Conservation (phyloP, 257 asterid species). For the Ajuga chamaepitys region DNA sequence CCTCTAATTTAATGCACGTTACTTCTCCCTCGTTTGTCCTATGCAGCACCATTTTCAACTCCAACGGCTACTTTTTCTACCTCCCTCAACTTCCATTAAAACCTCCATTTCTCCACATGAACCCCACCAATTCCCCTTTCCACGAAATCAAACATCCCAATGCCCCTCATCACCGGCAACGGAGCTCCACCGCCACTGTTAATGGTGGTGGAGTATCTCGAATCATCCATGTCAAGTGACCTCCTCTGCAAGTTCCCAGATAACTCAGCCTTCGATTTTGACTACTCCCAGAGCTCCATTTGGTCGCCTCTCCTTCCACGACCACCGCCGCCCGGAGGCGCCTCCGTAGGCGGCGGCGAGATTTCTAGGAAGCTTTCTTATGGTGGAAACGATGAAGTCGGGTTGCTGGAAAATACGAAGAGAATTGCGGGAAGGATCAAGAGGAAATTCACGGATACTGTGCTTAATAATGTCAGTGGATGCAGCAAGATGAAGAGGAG, state of each 20-base stretch:
- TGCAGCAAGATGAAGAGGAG: constrained; percentile 38
- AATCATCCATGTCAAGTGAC: constrained; percentile 60
- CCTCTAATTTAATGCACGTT: not conserved
- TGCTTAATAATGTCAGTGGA: constrained; percentile 27
- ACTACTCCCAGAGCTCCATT: constrained; percentile 85
- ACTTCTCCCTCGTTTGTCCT: not conserved
- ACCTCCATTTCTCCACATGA: not conserved
- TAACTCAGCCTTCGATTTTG: constrained; percentile 75
- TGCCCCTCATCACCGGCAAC: constrained; percentile 19
- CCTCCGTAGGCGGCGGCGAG: constrained; percentile 12
- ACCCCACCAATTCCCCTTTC: not conserved
- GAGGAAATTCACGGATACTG: constrained; percentile 42
- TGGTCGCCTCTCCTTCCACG: constrained; percentile 85
- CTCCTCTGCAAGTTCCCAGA: constrained; percentile 81
- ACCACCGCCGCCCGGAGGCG: constrained; percentile 11
- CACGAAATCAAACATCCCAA: not conserved
- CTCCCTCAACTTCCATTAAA: constrained; percentile 13
- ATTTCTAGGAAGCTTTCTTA: constrained; percentile 34
- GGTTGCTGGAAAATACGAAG: constrained; percentile 35
- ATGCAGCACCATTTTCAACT: not conserved
- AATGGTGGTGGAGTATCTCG: constrained; percentile 71
- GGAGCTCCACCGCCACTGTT: constrained; percentile 19
- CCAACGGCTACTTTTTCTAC: constrained; percentile 40
- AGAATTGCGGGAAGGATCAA: constrained; percentile 37
- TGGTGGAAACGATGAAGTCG: constrained; percentile 17